Base-by-base conservation (phyloP, 1,139 yeast species). In the Yamadazyma dushanensis region DNA sequence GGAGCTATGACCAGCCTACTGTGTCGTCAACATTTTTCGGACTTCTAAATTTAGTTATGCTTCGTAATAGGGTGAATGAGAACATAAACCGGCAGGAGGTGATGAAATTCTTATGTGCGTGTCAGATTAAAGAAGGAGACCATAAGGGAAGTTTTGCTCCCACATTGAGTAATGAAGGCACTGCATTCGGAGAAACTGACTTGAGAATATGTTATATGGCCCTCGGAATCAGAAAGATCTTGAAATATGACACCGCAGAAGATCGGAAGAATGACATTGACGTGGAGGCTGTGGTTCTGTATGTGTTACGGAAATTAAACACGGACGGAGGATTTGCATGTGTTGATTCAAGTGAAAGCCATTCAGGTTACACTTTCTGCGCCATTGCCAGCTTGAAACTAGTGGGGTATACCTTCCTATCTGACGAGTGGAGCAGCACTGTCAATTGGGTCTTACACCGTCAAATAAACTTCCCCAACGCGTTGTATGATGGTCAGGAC, bases 321-420 rank as follows among this genome's bases (percentile, higher is more conserved):
- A 70, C 60, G 44, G 80, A 76, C 50, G 97, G 97, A 2, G 97
- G 96, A 0, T 63, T 71, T 37, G 57, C 70, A 21, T 59, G 67
- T 9, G 32, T 46, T 5, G 41, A 44, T 3, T 38, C 45, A 26
- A 69, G 75, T 16, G 98, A 92, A 57, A 71, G 94, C 2, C 97
- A 92, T 59, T 79, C 90, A 7, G 98, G 98, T 0, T 72, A 84
- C 44, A 84, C 96, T 0, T 92, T 80, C 53, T 90, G 97, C 60
- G 96, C 88, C 0, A 51, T 92, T 26, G 86, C 87, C 0, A 62
- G 86, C 1, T 66, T 88, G 40, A 56, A 58, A 25, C 49, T 86
- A 30, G 53, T 80, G 4, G 54, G 39, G 29, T 44, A 33, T 32
- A 41, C 45, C 24, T 40, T 44, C 11, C 3, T 15, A 5, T 30